Base-by-base conservation (phyloP, 495 filamentous ascomycete species). In the Trichoderma reesei region DNA sequence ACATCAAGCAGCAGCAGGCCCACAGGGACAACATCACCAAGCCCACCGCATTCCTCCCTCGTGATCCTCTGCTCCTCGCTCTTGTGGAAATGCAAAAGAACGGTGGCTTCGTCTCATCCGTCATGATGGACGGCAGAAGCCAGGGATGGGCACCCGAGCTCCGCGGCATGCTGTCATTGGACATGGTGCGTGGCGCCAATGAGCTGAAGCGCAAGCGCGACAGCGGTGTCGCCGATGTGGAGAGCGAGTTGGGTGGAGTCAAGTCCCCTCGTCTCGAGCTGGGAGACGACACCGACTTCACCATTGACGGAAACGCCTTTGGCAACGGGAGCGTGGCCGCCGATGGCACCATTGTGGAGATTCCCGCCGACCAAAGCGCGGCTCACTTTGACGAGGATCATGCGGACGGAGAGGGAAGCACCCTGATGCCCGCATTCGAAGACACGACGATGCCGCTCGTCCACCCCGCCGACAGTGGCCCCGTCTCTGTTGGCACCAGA, bases 201-300 rank as follows among this genome's bases (percentile, higher is more conserved):
- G 91, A 94, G 44, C 80, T 94, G 59, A 98, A 98, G 83, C 79
- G 95, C 63, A 98, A 98, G 81, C 87, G 94, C 44, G 94, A 96
- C 72, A 90, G 86, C 68, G 92, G 90, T 10, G 83, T 95, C 62
- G 88, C 88, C 39, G 90, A 92, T 71, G 80, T 95, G 72, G 84
- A 81, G 31, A 82, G 79, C 59, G 88, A 88, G 62, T 85, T 84
- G 61, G 74, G 72, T 41, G 75, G 75, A 51, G 80, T 78, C 37
- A 86, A 86, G 68, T 80, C 83, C n/a, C 89, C 88, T 46, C 83
- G 83, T 33, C 77, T 93, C 39, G 88, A 91, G 63, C 73, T 91
- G 66, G 86, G 75, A 44, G 80, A 90, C 37, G 89, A 91, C 63
- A 82, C 87, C 39, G 73, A 74, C 1, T 66, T 74, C 26, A 71